Base-by-base conservation (phyloP, 495 filamentous ascomycete genomes). In the Penicillium samsonianum region DNA sequence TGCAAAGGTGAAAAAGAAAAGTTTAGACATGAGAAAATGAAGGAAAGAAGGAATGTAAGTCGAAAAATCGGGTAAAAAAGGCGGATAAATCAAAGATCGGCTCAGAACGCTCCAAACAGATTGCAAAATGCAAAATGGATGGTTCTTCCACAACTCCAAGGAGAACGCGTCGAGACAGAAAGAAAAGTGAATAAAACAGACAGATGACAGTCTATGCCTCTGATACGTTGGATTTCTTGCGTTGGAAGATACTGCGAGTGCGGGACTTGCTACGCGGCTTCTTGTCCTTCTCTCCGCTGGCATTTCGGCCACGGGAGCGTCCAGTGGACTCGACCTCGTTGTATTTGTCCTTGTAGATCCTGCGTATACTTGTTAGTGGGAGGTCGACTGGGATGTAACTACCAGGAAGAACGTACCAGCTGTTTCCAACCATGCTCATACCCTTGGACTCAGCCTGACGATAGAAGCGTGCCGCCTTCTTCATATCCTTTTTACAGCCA, bases 361-460 rank as follows among this genome's bases (percentile, higher is more conserved):
- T 96, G 61, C 11, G 17, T 10, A 33, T 35, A 16, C 8, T 5
- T 2, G 58, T 73, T 60, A 66, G 50, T 22, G 23, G n/a, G n/a
- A 11, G 37, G 55, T 17, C 26, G 31, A 35, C 14, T 0, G 3
- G n/a, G n/a, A 25, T 25, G 16, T 16, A n/a, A 26, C 14, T 17
- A 53, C n/a, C 12, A 45, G 40, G 8, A 44, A 40, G 22, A 49
- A 80, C 90, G 51, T 80, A 96, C 94, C 94, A 98, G 78, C 89
- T 94, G 71, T 97, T 98, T 38, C 94, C 94, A 44, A 96, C 88
- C 91, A 98, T 98, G 67, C 84, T 95, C 80, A 96, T 90, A 14
- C 94, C 94, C 76, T 92, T 93, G 25, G 84, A 84, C 69, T 96
- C 94, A 0, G 94, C 94, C 78, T 87, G 79, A 2, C 94, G 85